phyloP scores from a whole-genome alignment of 1,284 basidiomycete species.

The Thelephora terrestris region DNA sequence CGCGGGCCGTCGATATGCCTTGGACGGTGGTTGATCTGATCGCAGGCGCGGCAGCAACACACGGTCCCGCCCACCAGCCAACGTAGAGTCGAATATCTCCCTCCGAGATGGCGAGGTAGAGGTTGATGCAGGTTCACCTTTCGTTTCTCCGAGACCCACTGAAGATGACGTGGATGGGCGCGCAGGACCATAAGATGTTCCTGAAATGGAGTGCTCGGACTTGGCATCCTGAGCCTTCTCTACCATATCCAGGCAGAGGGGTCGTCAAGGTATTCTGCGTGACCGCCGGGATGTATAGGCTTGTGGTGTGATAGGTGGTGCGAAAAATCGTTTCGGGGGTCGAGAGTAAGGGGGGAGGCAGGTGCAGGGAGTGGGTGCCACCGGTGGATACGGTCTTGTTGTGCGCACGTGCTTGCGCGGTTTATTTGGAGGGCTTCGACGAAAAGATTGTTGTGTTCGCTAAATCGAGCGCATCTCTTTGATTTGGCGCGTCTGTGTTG shows the following conservation, averaged over 20 bases:
- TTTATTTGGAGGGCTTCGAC: too few species aligned
- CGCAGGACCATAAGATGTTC: not conserved
- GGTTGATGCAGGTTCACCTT: not conserved
- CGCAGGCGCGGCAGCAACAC: constrained; percentile 48
- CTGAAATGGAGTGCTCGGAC: constrained; percentile 4
- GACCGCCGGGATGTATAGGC: not conserved
- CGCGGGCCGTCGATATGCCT: constrained; percentile 27
- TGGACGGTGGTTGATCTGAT: constrained; percentile 33
- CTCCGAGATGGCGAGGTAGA: constrained; percentile 21
- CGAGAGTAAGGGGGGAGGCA: too few species aligned
- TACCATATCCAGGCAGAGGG: not conserved
- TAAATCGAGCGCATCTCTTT: too few species aligned
- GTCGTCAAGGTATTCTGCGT: not conserved
- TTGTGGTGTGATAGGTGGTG: not conserved
- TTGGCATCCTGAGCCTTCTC: not conserved
- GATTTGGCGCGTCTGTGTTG: too few species aligned
- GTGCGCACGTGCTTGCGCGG: too few species aligned
- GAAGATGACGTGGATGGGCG: constrained; percentile 5
- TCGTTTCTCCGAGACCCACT: too few species aligned
- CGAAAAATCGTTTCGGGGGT: too few species aligned
- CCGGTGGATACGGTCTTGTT: too few species aligned
- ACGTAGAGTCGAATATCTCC: constrained; percentile 39
- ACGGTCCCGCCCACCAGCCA: constrained; percentile 42
- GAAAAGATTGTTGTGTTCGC: too few species aligned
- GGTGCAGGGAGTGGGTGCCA: too few species aligned